Evolutionary conservation across 2,329 filamentous ascomycete genomes (phyloP).

Genomic region (Nigrospora oryzae): DNA sequence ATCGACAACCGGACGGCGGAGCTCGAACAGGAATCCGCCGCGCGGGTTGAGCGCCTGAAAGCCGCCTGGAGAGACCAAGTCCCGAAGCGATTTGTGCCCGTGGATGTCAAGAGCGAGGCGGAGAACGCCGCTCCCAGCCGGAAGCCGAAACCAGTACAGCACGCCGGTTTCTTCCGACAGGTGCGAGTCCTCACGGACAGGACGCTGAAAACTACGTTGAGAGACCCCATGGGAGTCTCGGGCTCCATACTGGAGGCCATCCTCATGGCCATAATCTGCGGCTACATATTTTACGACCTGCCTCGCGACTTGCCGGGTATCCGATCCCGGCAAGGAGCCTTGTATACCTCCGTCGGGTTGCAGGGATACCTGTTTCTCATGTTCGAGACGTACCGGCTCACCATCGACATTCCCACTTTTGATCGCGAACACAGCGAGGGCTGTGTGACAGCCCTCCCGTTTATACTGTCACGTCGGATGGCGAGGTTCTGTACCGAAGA

Average conservation of each 20-base stretch:
- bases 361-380: slow-evolving; percentile 71
- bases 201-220: slow-evolving; percentile 62
- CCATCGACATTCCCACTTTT: slow-evolving; percentile 66
- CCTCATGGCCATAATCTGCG: slow-evolving; percentile 61
- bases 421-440: slow-evolving; percentile 69
- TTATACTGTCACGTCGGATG: slow-evolving; percentile 60
- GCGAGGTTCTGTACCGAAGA: slow-evolving; percentile 65
- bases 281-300: slow-evolving; percentile 64
- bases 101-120: slow-evolving; percentile 9
- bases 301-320: slow-evolving; percentile 62
- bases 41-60: slow-evolving; percentile 54
- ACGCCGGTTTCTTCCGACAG: slow-evolving; percentile 54
- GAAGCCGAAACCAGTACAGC: slow-evolving; percentile 17
- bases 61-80: slow-evolving; percentile 45
- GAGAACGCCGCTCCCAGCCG: neutral
- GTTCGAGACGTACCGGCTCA: slow-evolving; percentile 69
- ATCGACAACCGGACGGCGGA: slow-evolving; percentile 64
- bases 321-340: slow-evolving; percentile 61
- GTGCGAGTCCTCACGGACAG: slow-evolving; percentile 57
- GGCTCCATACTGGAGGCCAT: slow-evolving; percentile 63
- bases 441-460: slow-evolving; percentile 61
- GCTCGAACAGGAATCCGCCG: slow-evolving; percentile 49
- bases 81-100: slow-evolving; percentile 13
- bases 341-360: slow-evolving; percentile 63
- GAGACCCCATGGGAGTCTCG: slow-evolving; percentile 70